Base-by-base conservation (phyloP, 2,329 filamentous ascomycete species). In the Botryotinia calthae region DNA sequence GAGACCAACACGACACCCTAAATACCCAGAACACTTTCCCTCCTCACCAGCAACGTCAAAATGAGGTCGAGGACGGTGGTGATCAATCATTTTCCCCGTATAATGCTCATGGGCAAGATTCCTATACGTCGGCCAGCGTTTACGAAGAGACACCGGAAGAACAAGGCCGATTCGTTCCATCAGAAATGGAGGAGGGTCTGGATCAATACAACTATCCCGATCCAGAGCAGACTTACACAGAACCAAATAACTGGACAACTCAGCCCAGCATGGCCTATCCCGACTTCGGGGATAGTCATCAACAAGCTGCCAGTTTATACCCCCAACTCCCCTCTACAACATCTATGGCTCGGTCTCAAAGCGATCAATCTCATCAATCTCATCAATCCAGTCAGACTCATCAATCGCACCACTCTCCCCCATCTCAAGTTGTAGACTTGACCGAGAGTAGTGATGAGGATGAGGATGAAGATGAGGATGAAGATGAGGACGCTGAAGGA, bases 401-500 rank as follows among this genome's bases (percentile, higher is more conserved):
- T n/a, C 31, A 67, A 20, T 42, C 61, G 3, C 37, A 42, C 9
- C 61, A 42, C 18, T 63, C 61, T 63, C 61, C 48, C 42, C 75
- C 75, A 59, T 79, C 79, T 40, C 70, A 71, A 58, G 67, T 74
- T 59, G 74, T 80, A 34, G 76, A 79, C 70, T 73, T 80, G 40
- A 78, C 75, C 7, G 79, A 79, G 64, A 75, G 74, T 62, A 74
- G 73, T 66, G 72, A 75, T 18, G 76, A 76, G 37, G 34, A 34
- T 34, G 34, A n/a, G n/a, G 72, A 76, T n/a, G 70, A 73, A 40
- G 68, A 44, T 44, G 42, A 44, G n/a, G 72, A 75, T 16, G 76
- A 75, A 28, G 72, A 76, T 28, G 70, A 73, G 40, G 71, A 73
- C 67, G 70, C 40, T 6, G 73, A 74, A 61, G 61, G 62, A 16